Evolutionary conservation across 2,329 filamentous ascomycete species (phyloP).

Genomic region (Hypoxylon sp.): DNA sequence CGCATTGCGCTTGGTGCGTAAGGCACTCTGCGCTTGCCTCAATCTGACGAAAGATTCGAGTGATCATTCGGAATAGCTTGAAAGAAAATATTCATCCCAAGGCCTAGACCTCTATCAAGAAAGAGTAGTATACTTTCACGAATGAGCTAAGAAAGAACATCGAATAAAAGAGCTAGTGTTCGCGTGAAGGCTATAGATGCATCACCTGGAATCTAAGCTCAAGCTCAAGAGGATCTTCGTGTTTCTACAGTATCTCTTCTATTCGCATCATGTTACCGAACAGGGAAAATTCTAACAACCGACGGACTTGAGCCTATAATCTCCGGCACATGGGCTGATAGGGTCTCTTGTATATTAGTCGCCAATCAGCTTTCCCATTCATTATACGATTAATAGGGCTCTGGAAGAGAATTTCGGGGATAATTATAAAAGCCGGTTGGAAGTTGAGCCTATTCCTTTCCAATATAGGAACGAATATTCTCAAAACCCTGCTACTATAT

Average conservation of each 20-base stretch:
- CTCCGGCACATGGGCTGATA: background rate
- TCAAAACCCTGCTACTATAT: background rate
- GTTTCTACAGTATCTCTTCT: too few relatives aligned
- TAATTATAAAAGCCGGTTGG: background rate
- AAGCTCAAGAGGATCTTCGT: too few relatives aligned
- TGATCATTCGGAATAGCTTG: background rate
- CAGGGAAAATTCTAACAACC: too few relatives aligned
- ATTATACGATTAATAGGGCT: background rate
- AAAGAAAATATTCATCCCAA: background rate
- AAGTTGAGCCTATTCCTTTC: background rate
- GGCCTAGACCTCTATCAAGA: background rate
- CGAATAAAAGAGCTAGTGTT: background rate
- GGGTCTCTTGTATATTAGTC: background rate
- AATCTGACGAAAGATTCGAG: background rate
- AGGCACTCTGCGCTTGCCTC: slow-evolving; percentile 4
- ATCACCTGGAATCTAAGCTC: too few relatives aligned
- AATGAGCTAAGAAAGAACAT: background rate
- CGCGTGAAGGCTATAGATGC: too few relatives aligned
- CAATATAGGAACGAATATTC: slow-evolving; percentile 2
- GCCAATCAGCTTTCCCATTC: background rate
- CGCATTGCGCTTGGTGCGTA: background rate
- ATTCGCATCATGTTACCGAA: too few relatives aligned
- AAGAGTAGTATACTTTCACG: background rate
- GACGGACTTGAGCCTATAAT: background rate
- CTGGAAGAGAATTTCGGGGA: background rate